Base-by-base conservation (phyloP, 1,284 basidiomycete species). In the Cutaneotrichosporon mucoides region DNA sequence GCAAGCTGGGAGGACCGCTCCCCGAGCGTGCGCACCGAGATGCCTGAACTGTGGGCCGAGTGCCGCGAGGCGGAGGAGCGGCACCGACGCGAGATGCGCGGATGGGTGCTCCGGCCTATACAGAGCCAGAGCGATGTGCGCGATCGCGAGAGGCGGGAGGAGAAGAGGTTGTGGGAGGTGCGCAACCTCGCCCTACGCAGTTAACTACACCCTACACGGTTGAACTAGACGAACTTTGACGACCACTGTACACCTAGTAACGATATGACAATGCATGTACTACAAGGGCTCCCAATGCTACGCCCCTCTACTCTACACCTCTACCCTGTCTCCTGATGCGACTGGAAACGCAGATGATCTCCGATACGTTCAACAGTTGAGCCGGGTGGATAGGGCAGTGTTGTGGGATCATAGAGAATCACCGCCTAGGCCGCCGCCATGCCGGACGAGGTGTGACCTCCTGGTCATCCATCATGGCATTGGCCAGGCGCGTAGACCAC, bases 41-140 rank as follows among this genome's bases (percentile, higher is more conserved):
- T 45, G 37, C 53, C 53, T 24, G 64, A 82, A 59, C 88, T 95
- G 70, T 78, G 87, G 67, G 83, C 84, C 61, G 83, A 82, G 61
- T 92, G 90, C 72, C 83, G 84, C 52, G 79, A 80, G 34, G 92
- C 90, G 7, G 90, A 92, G 75, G 84, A 85, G 68, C 83, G 90
- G 60, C 90, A 93, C 79, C 83, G 84, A 52, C 77, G 76, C 36
- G 92, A 95, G 79, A 88, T 92, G 83, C 86, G 84, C 66, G 86
- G 86, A 6, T 94, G 91, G 92, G 61, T 63, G 6, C 57, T 65
- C 50, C 64, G 64, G 11, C 55, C 52, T 7, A 49, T 55, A n/a
- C 35, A 56, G 53, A 43, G n/a, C 43, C 34, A 56, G 45, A 38
- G 41, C 9, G 72, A 76, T 34, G 12, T 60, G 52, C 61, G 66